Base-by-base conservation (phyloP, 1,284 basidiomycete species). In the Ganoderma boninense region DNA sequence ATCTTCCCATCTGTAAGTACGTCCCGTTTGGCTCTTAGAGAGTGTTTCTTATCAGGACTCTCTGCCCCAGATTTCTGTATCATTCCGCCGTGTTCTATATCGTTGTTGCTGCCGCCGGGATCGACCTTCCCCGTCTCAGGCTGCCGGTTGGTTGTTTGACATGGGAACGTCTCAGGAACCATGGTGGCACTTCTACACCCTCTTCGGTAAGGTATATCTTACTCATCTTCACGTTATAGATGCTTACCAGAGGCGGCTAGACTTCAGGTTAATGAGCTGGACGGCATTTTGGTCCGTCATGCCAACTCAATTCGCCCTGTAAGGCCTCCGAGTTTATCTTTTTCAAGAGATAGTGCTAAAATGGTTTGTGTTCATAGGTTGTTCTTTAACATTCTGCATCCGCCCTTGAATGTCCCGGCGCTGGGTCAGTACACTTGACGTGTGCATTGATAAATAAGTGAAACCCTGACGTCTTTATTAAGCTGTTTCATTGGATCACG, bases 301-400 rank as follows among this genome's bases (percentile, higher is more conserved):
- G 78, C 95, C 95, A 1, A 95, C 94, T 0, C 93, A 95, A 76
- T 87, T 95, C 67, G 93, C 93, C 18, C 75, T 95, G 90, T 92
- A 32, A 57, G 64, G n/a, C 44, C 1, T 40, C 16, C 4, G 0
- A 10, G 14, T 14, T 5, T 16, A 26, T 64, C 16, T 5, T 13
- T 26, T 13, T 5, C 18, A 20, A 14, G 3, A 49, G 2, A n/a
- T 49, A 10, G 26, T 32, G 13, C 18, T 56, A 14, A 65, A 23
- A 10, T 2, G 32, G 32, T 23, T 32, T 64, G 29, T 54, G 20
- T 23, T 14, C 35, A 11, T 43, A 93, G 92, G 68, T 72, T 97
- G 52, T 97, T 97, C 80, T 97, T 97, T 82, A 96, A 98, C 73
- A 92, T 99, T 65, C 82, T 99, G 14, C 97, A 99, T 79, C 97